Evolutionary conservation across 2,329 filamentous ascomycete genomes (phyloP).

Genomic region (Alternaria sp.): DNA sequence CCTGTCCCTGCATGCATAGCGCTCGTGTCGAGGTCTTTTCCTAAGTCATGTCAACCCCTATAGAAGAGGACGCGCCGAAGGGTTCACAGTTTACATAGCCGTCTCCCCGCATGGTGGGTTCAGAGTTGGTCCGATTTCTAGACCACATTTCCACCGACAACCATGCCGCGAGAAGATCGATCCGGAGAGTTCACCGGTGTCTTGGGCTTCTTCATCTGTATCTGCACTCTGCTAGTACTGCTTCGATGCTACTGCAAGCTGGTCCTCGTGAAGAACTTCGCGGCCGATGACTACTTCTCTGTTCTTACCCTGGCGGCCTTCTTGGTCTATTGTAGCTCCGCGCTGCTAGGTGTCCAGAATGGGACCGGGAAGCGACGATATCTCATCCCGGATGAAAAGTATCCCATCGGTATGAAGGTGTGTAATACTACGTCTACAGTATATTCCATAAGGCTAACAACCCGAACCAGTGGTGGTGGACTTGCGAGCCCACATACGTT

Average conservation of each 20-base stretch:
- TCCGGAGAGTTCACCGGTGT: conserved; percentile 21
- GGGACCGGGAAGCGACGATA: conserved; percentile 23
- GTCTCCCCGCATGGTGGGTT: not conserved
- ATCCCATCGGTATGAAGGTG: conserved; percentile 22
- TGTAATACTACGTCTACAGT: not conserved
- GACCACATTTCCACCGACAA: not conserved
- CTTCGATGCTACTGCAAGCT: conserved; percentile 26
- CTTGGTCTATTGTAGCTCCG: conserved; percentile 18
- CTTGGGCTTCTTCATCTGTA: conserved; percentile 21
- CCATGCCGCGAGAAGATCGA: conserved; percentile 20
- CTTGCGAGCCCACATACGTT: conserved; percentile 22
- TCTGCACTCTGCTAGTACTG: conserved; percentile 18
- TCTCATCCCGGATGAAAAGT: conserved; percentile 18
- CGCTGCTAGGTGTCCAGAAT: conserved; percentile 16
- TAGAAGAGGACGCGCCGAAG: not conserved
- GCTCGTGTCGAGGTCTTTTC: not conserved
- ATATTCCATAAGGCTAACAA: not conserved
- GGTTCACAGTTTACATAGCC: not conserved
- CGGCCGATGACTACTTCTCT: conserved; percentile 24
- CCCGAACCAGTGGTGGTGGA: conserved; percentile 22
- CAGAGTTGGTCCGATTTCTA: not conserved
- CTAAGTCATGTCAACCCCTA: not conserved
- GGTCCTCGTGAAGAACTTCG: conserved; percentile 22
- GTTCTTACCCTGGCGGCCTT: conserved; percentile 22
- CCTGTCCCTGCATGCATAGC: not conserved